Conservation (phyloP, 2,329 filamentous ascomycete species). For the Pestalotiopsis sp. region DNA sequence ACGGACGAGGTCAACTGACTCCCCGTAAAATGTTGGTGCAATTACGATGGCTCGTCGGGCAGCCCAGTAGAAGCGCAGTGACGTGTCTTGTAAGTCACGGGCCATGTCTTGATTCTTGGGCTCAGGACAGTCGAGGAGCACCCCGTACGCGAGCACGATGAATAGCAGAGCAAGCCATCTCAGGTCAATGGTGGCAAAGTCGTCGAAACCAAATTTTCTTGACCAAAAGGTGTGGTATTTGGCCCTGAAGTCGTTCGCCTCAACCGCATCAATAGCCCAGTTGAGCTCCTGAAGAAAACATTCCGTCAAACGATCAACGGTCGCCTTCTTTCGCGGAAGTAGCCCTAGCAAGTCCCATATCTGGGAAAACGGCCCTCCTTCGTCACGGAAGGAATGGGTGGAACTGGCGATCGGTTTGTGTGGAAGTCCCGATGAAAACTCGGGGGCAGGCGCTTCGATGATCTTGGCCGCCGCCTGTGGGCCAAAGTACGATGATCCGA, state of each 20-base stretch:
- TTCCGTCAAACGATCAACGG: constrained; percentile 37
- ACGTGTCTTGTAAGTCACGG: constrained; percentile 39
- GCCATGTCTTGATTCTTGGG: constrained; percentile 35
- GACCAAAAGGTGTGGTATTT: constrained; percentile 43
- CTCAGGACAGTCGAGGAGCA: constrained; percentile 37
- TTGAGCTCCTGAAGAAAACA: constrained; percentile 40
- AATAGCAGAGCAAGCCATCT: constrained; percentile 45
- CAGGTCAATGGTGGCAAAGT: constrained; percentile 41
- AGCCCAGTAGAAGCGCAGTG: constrained; percentile 44
- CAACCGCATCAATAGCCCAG: constrained; percentile 38
- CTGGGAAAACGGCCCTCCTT: constrained; percentile 30
- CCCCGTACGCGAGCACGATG: constrained; percentile 42
- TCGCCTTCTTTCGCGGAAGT: constrained; percentile 39
- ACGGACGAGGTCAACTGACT: constrained; percentile 42
- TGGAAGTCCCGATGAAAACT: constrained; percentile 18
- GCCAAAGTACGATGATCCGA: constrained; percentile 24
- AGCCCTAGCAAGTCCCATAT: constrained; percentile 44
- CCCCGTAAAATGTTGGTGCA: constrained; percentile 43
- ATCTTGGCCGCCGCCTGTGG: constrained; percentile 23
- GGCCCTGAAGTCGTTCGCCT: constrained; percentile 34
- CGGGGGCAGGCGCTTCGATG: constrained; percentile 18
- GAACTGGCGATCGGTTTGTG: constrained; percentile 16
- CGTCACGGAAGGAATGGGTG: constrained; percentile 20
- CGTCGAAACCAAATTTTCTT: constrained; percentile 41
- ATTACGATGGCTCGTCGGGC: constrained; percentile 41